Evolutionary conservation across 208 protist genomes (phyloP).

Genomic region (Tritrichomonas musculus): DNA sequence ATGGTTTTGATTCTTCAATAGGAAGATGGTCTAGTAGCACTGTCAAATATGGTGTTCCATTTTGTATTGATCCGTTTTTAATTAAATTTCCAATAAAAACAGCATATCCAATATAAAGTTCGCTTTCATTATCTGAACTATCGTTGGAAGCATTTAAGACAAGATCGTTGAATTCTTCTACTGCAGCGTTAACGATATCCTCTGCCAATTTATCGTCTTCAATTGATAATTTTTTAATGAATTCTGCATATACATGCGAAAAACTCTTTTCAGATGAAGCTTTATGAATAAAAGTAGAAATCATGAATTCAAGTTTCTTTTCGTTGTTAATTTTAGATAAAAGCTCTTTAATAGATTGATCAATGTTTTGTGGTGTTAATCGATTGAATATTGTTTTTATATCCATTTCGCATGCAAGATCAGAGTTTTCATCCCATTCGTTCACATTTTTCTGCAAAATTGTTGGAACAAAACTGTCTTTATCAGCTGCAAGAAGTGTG

Average conservation of each 20-base stretch:
- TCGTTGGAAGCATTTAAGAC: not conserved
- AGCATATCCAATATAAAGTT: not conserved
- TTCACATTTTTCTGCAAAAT: not conserved
- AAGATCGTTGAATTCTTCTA: too few species aligned
- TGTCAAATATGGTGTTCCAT: not conserved
- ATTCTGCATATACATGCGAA: not conserved
- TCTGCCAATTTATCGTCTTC: not conserved
- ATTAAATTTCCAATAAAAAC: not conserved
- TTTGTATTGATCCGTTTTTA: not conserved
- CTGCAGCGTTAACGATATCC: too few species aligned
- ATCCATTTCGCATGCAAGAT: not conserved
- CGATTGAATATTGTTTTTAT: not conserved
- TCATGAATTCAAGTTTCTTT: not conserved
- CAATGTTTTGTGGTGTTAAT: not conserved
- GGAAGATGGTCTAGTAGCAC: not conserved
- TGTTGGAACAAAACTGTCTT: not conserved
- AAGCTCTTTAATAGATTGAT: not conserved
- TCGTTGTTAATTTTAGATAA: not conserved
- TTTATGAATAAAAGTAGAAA: not conserved
- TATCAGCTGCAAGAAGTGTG: too few species aligned
- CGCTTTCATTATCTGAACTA: not conserved
- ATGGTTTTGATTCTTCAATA: not conserved
- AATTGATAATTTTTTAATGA: not conserved
- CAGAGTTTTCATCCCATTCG: not conserved
- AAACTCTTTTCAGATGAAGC: not conserved